These are phyloP conservation scores for Ceratocystiopsis brevicomis DNA, from an alignment of 2,329 filamentous ascomycete species.

Conservation along the genomic window DNA sequence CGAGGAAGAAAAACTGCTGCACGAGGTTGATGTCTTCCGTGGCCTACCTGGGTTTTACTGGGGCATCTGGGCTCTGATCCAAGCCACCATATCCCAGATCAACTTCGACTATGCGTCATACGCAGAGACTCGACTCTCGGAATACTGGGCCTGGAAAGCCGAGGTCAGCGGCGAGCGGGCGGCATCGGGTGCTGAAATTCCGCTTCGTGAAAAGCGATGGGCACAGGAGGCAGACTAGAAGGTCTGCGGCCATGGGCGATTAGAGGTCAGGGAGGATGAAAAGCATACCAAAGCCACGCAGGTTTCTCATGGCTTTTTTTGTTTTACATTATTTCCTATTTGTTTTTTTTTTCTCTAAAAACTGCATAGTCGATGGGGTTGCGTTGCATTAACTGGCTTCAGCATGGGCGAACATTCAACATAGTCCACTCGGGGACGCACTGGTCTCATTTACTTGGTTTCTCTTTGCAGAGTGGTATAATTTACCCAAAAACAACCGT, in stretches of 20 bases:
- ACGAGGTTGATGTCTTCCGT: constrained; percentile 71
- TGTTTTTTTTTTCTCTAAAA: too few species aligned
- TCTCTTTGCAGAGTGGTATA: too few species aligned
- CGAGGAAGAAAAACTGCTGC: constrained; percentile 50
- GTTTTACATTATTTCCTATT: too few species aligned
- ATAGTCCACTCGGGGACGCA: constrained; percentile 5
- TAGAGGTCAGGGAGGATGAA: too few species aligned
- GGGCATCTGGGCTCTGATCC: constrained; percentile 93
- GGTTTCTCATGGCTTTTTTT: too few species aligned
- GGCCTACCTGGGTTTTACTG: constrained; percentile 78
- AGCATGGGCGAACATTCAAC: constrained; percentile 10
- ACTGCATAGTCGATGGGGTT: neutral
- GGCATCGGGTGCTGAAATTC: constrained; percentile 35
- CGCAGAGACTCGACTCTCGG: constrained; percentile 65
- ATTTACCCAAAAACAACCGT: too few species aligned
- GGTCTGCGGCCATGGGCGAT: too few species aligned
- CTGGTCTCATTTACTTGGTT: neutral
- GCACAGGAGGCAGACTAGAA: constrained; percentile 26
- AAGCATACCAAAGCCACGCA: too few species aligned
- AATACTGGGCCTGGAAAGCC: constrained; percentile 85
- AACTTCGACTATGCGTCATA: constrained; percentile 94
- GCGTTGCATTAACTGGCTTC: neutral
- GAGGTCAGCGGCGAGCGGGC: constrained; percentile 46
- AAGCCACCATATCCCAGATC: constrained; percentile 84
- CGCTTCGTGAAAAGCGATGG: constrained; percentile 68